Evolutionary conservation across 2,329 filamentous ascomycete species (phyloP), one percentile per base, ranked within the genome.

Genomic region (Clonostachys rhizophaga): DNA sequence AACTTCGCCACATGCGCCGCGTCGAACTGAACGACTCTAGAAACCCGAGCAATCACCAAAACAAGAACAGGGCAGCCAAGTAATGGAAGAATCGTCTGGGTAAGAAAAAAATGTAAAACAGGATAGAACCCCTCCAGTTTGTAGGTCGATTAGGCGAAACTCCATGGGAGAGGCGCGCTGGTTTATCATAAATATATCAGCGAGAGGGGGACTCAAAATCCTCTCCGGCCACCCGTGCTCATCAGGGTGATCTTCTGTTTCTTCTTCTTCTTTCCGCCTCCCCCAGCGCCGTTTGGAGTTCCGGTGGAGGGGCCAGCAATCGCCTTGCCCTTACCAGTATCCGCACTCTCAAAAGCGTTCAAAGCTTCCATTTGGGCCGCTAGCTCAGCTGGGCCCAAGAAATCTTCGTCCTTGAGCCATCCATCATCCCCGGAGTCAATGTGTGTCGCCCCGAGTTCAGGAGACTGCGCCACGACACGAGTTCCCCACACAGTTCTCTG

Each of bases 401-500:
- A 81, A 48, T 86, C 84, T 58, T 95, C 89, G 2, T 85, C 89
- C 56, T 88, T 84, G 14, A 92, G 71, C 91, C 91, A 96, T 1
- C 91, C 92, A 61, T 96, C 91, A 51, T 91, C 82, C 10, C 46
- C 48, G 5, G 50, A 30, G 63, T 56, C 11, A n/a, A 39, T 39
- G n/a, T 45, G 49, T 1, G 66, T 51, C 4, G 74, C 62, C 30
- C 66, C 66, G 30, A 82, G 57, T 11, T 79, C 76, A 3, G 84
- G 81, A 5, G 81, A 84, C 1, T 69, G 69, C 14, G 82, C 71
- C 4, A 95, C 70, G 0, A 79, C 82, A 5, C 80, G 76, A 1
- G 92, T 97, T n/a, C 92, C 92, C 92, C 92, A 97, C 1, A 97
- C 89, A 0, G 92, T 97, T 51, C 83, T 84, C 39, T 80, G 74